phyloP scores from a whole-genome alignment of 2,329 filamentous ascomycete species.

The Fusarium chuoi region DNA sequence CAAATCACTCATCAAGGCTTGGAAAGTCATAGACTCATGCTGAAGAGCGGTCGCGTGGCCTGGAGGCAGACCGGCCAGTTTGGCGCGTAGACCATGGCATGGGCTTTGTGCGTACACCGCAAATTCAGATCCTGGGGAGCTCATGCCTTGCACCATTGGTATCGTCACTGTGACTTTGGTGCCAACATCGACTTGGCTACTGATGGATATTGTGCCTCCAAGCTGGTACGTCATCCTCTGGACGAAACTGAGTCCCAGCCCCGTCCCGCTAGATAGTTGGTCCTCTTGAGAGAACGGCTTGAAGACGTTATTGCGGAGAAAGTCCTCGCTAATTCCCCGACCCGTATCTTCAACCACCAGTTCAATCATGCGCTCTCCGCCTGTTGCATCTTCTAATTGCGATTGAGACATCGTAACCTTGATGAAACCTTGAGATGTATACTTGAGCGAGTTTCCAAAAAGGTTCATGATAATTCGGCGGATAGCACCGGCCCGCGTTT shows the following conservation, averaged over 20 bases:
- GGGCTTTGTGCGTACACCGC: not conserved
- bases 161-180: slow-evolving; percentile 49
- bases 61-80: not conserved
- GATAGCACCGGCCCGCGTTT: slow-evolving; percentile 61
- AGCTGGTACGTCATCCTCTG: slow-evolving; percentile 66
- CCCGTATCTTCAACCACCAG: slow-evolving; percentile 71
- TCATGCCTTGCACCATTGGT: slow-evolving; percentile 32
- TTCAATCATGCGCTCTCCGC: slow-evolving; percentile 20
- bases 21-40: not conserved
- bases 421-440: slow-evolving; percentile 55
- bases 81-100: not conserved
- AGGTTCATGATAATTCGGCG: slow-evolving; percentile 69
- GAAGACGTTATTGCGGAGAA: slow-evolving; percentile 68
- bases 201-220: slow-evolving; percentile 66
- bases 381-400: not conserved
- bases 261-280: slow-evolving; percentile 66
- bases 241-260: slow-evolving; percentile 73
- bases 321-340: slow-evolving; percentile 71
- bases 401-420: slow-evolving; percentile 40
- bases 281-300: slow-evolving; percentile 73
- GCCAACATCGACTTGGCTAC: slow-evolving; percentile 52
- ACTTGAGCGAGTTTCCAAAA: slow-evolving; percentile 72
- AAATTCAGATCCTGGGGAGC: not conserved
- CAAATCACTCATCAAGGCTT: not conserved
- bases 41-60: fast-evolving